Base-by-base conservation (phyloP, 2,329 filamentous ascomycete species). In the Aspergillus melleus region DNA sequence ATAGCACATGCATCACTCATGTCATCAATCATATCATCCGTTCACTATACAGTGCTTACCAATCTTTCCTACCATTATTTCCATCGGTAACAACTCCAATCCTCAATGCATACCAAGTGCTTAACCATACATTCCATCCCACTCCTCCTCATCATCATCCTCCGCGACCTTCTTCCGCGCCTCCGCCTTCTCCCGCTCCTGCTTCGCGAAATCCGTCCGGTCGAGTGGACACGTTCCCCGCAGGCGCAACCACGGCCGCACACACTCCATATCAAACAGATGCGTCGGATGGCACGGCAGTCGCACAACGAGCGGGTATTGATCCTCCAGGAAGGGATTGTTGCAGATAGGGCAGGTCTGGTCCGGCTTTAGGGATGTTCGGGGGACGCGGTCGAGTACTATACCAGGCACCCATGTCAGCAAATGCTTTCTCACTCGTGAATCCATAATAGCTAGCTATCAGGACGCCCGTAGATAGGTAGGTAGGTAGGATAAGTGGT, bases 151-250 rank as follows among this genome's bases (percentile, higher is more conserved):
- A 55, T 80, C 78, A 55, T 80, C 77, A 54, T 73, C 68, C 16
- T 76, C 72, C 10, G 72, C 76, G 9, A 74, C 66, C 58, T 73
- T 72, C 68, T 64, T 83, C 79, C 61, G 82, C 78, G 61, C 85
- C 77, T 67, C 84, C 75, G 65, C 78, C 74, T 72, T 82, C 70
- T 77, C 83, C 72, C 74, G 77, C 63, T 80, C 74, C 74, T 83
- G 80, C 75, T 86, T 86, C 19, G 84, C 76, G 60, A 88, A 77
- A 70, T 84, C 82, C 68, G 82, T 80, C 54, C 86, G 79, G 69
- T 88, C 86, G 52, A 88, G 76, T 19, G 86, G 86, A 74, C 86
- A 89, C 20, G 86, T 88, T 9, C 84, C 83, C 63, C 87, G 84
- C 57, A 88, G 76, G 64, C 87, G 82, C 63, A 89, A 73, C 86